These are phyloP conservation scores for Xylariaceae sp. DNA, from an alignment of 2,329 filamentous ascomycete genomes.

Conservation along the genomic window DNA sequence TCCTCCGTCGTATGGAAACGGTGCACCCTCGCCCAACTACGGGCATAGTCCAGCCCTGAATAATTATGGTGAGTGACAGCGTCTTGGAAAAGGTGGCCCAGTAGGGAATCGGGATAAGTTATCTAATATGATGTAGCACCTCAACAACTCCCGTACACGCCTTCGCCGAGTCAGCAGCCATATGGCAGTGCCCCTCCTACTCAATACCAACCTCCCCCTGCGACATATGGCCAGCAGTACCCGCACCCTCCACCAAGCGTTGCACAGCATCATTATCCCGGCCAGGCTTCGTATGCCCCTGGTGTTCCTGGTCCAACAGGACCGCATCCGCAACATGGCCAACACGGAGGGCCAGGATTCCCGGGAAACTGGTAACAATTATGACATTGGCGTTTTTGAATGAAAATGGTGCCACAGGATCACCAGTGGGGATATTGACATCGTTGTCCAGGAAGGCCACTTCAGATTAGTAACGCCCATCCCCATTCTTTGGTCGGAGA, in stretches of 20 bases:
- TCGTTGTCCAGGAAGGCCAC: no score
- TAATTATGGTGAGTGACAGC: conserved; percentile 25
- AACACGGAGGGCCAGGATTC: conserved; percentile 30
- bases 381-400: background rate
- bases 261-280: conserved; percentile 23
- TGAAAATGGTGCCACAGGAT: no score
- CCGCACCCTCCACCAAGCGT: conserved; percentile 23
- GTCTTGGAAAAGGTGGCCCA: background rate
- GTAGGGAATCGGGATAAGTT: background rate
- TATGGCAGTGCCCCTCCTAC: conserved; percentile 26
- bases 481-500: no score
- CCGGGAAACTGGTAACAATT: conserved; percentile 28
- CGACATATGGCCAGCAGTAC: conserved; percentile 24
- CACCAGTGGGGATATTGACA: no score
- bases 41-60: conserved; percentile 28
- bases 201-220: conserved; percentile 28
- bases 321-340: conserved; percentile 25
- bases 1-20: conserved; percentile 18
- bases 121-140: conserved; percentile 19
- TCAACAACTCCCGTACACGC: conserved; percentile 29
- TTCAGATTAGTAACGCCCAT: no score
- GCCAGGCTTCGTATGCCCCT: conserved; percentile 27
- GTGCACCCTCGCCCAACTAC: conserved; percentile 23
- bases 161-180: conserved; percentile 24
- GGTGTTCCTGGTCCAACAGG: conserved; percentile 23